Base-by-base conservation (phyloP, 192 early-diverging fungal species). In the Jimgerdemannia flammicorona region DNA sequence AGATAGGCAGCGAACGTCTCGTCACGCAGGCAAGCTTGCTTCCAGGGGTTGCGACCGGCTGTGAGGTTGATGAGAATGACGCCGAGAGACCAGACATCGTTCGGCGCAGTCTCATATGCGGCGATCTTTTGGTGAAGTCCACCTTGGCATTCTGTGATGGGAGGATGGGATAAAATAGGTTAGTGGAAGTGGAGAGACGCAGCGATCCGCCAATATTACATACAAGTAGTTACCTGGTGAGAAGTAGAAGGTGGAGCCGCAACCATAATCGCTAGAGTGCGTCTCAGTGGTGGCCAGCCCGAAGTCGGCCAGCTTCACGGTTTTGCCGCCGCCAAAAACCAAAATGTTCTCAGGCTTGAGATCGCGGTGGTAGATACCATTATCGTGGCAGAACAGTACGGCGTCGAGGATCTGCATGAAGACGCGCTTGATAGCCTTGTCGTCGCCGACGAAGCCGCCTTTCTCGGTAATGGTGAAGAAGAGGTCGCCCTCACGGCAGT, bases 401-500 rank as follows among this genome's bases (percentile, higher is more conserved):
- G 96, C 95, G 72, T 93, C 87, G 43, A 97, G 79, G 42, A 99
- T 90, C 86, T 96, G 94, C 42, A 93, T 81, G 77, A 99, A 89
- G 54, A 96, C 93, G 59, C 87, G 81, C 29, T 93, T 90, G 66
- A 96, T 90, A 40, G 96, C 93, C 64, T 78, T 67, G 80, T 96
- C 95, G 64, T 90, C 89, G 76, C 87, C 89, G 49, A 83, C 69
- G 43, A 93, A 93, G n/a, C 86, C 89, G 59, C 92, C 93, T 14
- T 91, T 87, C 42, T 88, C 90, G 7, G 97, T 95, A 74, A 99
- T 98, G 66, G 92, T 92, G 65, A 94, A 94, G 81, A 99, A 99
- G 42, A 99, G 86, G 87, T 99, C 98, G 70, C 98, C 98, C 67
- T 95, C 96, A 14, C 86, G 85, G 18, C 93, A 94, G 77, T 87